Conservation (phyloP, 129 eudicot species). For the Pseudognaphalium luteoalbum region DNA sequence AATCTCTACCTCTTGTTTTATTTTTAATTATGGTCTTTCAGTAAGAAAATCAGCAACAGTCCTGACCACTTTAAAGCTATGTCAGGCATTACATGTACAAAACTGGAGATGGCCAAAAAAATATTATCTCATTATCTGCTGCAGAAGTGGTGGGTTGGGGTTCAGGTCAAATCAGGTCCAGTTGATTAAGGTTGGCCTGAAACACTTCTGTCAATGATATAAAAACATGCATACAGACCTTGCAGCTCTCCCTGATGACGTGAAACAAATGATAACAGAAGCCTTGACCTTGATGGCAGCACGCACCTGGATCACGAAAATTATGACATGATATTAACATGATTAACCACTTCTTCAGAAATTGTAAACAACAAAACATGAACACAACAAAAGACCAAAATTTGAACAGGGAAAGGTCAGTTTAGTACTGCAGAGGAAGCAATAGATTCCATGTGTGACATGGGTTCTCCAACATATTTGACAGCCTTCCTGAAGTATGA, state of each 20-base stretch:
- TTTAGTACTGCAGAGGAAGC: slow-evolving; percentile 79
- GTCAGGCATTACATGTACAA: no score
- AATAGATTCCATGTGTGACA: slow-evolving; percentile 80
- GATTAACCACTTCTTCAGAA: not conserved
- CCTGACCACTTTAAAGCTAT: no score
- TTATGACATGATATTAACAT: not conserved
- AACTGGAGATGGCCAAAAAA: no score
- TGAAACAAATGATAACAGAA: slow-evolving; percentile 81
- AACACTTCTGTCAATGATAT: no score
- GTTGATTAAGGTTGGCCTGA: no score
- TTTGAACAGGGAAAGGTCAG: not conserved
- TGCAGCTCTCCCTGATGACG: slow-evolving; percentile 83
- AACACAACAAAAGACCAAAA: slow-evolving; percentile 1
- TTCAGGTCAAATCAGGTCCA: no score
- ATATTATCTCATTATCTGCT: no score
- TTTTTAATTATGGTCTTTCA: not conserved
- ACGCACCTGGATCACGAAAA: slow-evolving; percentile 51
- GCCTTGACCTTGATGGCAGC: slow-evolving; percentile 92
- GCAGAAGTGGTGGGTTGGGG: no score
- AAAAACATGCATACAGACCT: slow-evolving; percentile 37
- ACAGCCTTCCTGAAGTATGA: slow-evolving; percentile 65
- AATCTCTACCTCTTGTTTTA: not conserved
- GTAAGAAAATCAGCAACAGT: not conserved
- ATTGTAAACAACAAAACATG: not conserved
- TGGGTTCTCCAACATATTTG: slow-evolving; percentile 70